Conservation (phyloP, 2,329 filamentous ascomycete genomes). For the Dothistroma pini region DNA sequence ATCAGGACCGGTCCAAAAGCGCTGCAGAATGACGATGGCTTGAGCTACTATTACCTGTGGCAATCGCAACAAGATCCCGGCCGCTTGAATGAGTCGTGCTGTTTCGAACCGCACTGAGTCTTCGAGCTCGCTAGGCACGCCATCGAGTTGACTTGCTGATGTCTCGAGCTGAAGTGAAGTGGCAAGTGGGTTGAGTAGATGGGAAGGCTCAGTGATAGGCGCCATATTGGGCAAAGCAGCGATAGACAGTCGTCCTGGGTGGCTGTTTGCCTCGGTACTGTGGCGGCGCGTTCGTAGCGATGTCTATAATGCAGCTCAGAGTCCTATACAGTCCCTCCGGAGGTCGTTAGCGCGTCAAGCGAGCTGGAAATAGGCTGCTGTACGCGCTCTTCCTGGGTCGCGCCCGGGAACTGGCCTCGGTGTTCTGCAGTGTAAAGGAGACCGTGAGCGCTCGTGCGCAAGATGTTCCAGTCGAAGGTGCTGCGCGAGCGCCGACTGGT, state of each 20-base stretch:
- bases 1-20: slow-evolving; percentile 68
- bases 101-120: slow-evolving; percentile 68
- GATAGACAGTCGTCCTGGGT: background rate
- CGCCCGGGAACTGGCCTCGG: background rate
- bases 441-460: background rate
- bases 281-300: background rate
- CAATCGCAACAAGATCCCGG: slow-evolving; percentile 75
- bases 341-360: background rate
- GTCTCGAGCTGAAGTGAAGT: slow-evolving; percentile 65
- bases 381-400: background rate
- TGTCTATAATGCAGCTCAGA: background rate
- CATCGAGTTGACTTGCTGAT: slow-evolving; percentile 53
- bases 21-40: slow-evolving; percentile 74
- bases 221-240: slow-evolving; percentile 19
- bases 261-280: background rate
- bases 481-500: background rate
- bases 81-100: slow-evolving; percentile 70
- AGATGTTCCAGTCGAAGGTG: background rate
- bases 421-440: background rate
- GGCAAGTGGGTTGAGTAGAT: slow-evolving; percentile 67
- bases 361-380: background rate
- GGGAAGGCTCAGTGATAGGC: slow-evolving; percentile 34
- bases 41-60: slow-evolving; percentile 83
- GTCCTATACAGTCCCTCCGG: too few species aligned
- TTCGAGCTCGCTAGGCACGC: slow-evolving; percentile 65